Evolutionary conservation across 352 stramenopile genomes (phyloP), one percentile per base, ranked within the genome.

Genomic region (Phytophthora vignae): DNA sequence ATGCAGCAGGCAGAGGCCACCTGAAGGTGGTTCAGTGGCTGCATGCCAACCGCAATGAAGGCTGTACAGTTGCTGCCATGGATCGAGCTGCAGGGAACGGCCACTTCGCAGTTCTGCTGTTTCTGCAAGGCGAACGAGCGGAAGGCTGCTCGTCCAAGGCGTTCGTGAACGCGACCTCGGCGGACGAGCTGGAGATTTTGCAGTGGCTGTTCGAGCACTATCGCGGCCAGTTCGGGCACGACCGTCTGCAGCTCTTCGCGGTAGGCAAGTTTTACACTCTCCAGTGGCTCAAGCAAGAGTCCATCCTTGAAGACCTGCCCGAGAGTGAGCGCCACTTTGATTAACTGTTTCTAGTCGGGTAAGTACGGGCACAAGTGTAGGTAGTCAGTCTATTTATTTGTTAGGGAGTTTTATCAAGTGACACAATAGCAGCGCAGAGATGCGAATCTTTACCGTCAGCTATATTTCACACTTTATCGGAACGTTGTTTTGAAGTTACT

Each of bases 141-240:
- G 71, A 72, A 29, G 57, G 60, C 12, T 76, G 62, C 17, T 75
- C 64, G 25, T 49, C 55, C 1, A 71, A 73, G 19, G 78, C 78
- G 1, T 81, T 83, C 36, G 75, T 82, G 22, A 79, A 83, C 25
- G 78, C 71, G 1, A 82, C 81, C 9, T 63, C 48, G 4, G 63
- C 69, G 6, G 77, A 77, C 22, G 67, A 81, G 40, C 64, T 84
- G 33, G 70, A 75, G 33, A 81, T 84, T 50, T 38, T 84, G 53
- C 73, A 84, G 36, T 76, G 64, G 58, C 67, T 88, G 14, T 79
- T 79, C 49, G 56, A 79, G 40, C 68, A 79, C 25, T 77, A 79
- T 33, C 54, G 36, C 42, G 56, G 63, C 19, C 27, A 60, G 2
- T 79, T 79, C 62, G 75, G 75, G 11, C 60, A 56, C 14, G 75